These are phyloP conservation scores for Magnaporthiopsis poae DNA, from an alignment of 2,329 filamentous ascomycete species.

Conservation along the genomic window DNA sequence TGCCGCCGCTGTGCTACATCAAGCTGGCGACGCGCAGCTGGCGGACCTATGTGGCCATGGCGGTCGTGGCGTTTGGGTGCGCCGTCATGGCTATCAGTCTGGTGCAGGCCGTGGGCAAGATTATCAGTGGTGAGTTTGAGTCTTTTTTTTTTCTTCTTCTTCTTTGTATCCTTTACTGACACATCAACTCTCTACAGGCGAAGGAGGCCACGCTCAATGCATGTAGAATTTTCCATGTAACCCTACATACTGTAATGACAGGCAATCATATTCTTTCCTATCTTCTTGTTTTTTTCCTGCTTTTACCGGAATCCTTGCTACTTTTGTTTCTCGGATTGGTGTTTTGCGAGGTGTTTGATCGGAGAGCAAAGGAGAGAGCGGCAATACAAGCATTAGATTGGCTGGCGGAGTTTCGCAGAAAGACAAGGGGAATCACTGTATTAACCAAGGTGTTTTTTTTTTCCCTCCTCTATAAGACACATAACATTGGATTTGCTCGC, in stretches of 20 bases:
- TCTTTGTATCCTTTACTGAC: background rate
- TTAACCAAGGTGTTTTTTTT: background rate
- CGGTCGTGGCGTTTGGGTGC: conserved; percentile 67
- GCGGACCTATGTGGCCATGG: conserved; percentile 62
- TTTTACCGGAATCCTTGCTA: background rate
- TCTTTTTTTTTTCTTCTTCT: background rate
- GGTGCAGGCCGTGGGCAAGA: conserved; percentile 61
- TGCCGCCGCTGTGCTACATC: conserved; percentile 90
- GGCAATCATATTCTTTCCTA: background rate
- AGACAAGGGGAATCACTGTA: background rate
- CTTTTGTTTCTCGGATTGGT: background rate
- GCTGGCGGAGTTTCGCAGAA: background rate
- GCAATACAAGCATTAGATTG: background rate
- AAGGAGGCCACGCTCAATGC: conserved; percentile 11
- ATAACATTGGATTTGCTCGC: background rate
- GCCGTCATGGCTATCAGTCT: conserved; percentile 74
- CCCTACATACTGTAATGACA: background rate
- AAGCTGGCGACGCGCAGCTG: conserved; percentile 73
- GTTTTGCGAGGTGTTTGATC: background rate
- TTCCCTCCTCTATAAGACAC: background rate
- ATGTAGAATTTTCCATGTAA: conserved; percentile 8
- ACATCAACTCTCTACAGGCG: conserved; percentile 5
- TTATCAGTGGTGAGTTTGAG: conserved; percentile 38
- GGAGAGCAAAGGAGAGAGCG: background rate
- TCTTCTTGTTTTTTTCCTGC: background rate